Percentiles rank a stretch among this genome's conserved stretches.
phyloP scores from a whole-genome alignment of 2,329 filamentous ascomycete genomes.

The Microcyclosporella mali region DNA sequence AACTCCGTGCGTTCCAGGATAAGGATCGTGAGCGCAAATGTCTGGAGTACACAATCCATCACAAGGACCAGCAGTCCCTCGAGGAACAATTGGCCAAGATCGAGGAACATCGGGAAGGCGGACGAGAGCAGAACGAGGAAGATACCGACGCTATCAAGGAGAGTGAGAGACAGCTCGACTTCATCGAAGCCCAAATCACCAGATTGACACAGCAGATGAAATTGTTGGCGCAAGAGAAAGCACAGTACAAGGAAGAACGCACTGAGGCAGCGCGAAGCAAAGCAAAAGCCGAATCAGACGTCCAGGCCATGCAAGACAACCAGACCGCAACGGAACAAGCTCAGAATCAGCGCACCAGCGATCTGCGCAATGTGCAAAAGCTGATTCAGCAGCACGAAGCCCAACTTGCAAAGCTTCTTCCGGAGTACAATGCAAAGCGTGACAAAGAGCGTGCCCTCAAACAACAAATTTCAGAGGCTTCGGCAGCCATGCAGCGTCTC shows the following conservation, averaged over 20 bases:
- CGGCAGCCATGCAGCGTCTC: constrained; percentile 68
- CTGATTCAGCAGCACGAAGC: constrained; percentile 71
- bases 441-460: constrained; percentile 65
- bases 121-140: constrained; percentile 53
- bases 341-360: constrained; percentile 62
- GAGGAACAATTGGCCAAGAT: constrained; percentile 72
- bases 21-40: constrained; percentile 89
- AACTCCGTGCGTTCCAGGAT: constrained; percentile 86
- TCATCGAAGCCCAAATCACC: constrained; percentile 72
- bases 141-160: constrained; percentile 55
- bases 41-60: constrained; percentile 89
- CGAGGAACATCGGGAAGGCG: constrained; percentile 72
- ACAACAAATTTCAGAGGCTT: constrained; percentile 66
- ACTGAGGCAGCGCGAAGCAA: constrained; percentile 71
- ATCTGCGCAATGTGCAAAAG: constrained; percentile 64
- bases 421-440: constrained; percentile 68
- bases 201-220: constrained; percentile 77
- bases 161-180: constrained; percentile 68
- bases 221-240: constrained; percentile 74
- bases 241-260: constrained; percentile 83
- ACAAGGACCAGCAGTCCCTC: constrained; percentile 77
- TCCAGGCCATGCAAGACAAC: constrained; percentile 76
- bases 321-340: constrained; percentile 71
- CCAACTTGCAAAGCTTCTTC: constrained; percentile 68
- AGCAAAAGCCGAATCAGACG: constrained; percentile 79